phyloP scores from a whole-genome alignment of 2,329 filamentous ascomycete species.

The Capronia coronata region DNA sequence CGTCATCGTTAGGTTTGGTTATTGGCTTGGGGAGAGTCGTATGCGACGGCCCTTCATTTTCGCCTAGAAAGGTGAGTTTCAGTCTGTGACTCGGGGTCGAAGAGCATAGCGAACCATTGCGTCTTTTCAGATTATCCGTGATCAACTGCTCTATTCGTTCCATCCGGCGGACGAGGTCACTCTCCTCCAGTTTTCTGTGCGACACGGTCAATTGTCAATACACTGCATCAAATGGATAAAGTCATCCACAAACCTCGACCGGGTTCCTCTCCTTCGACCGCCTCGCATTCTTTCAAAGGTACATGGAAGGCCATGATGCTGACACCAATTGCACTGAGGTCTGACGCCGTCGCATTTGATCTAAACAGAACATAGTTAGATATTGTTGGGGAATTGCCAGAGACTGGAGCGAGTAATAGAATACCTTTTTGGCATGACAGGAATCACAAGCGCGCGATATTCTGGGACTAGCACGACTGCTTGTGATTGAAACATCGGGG shows the following conservation, averaged over 20 bases:
- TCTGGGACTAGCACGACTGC: background rate
- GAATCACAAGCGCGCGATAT: slow-evolving; percentile 41
- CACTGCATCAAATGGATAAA: background rate
- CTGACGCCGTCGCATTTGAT: slow-evolving; percentile 43
- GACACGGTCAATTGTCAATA: background rate
- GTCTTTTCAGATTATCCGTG: slow-evolving; percentile 29
- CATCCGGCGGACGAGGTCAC: slow-evolving; percentile 36
- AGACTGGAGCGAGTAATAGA: no score
- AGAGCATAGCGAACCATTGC: background rate
- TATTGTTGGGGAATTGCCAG: no score
- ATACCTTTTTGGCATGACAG: slow-evolving; percentile 46
- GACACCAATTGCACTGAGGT: slow-evolving; percentile 13
- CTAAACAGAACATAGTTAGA: no score
- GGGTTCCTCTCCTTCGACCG: slow-evolving; percentile 24
- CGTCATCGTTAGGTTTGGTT: no score
- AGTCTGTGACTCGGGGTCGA: no score
- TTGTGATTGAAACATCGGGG: background rate
- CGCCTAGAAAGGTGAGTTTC: background rate
- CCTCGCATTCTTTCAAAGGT: slow-evolving; percentile 39
- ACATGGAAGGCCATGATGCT: slow-evolving; percentile 33
- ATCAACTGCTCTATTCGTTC: slow-evolving; percentile 39
- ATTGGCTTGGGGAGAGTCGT: no score
- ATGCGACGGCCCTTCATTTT: no score
- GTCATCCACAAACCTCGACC: background rate
- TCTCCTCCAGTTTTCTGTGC: slow-evolving; percentile 25